Conservation (phyloP, 148 eudicot genomes). For the Fagopyrum esculentum region DNA sequence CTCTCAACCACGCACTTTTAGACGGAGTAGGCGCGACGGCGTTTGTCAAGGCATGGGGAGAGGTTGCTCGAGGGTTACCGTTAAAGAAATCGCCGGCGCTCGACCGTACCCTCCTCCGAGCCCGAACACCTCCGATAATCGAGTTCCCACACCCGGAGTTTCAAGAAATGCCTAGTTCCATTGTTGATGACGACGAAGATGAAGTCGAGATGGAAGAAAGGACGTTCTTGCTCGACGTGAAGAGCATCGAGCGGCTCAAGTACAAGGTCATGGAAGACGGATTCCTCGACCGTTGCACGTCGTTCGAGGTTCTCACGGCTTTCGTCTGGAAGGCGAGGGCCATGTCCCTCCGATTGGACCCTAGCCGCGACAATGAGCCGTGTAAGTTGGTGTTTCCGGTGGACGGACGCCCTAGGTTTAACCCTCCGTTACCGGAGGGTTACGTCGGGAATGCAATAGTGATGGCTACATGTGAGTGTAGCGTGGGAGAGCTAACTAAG, state of each 20-base stretch:
- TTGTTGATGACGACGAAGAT: slow-evolving; percentile 8
- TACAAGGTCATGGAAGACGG: slow-evolving; percentile 33
- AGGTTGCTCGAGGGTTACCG: slow-evolving; percentile 42
- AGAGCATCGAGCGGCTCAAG: slow-evolving; percentile 32
- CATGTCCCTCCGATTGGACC: slow-evolving; percentile 18
- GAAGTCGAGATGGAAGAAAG: slow-evolving; percentile 6
- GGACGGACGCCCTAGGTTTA: slow-evolving; percentile 39
- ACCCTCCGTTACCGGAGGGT: slow-evolving; percentile 40
- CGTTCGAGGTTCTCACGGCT: slow-evolving; percentile 46
- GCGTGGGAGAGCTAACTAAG: slow-evolving; percentile 29
- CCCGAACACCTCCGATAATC: slow-evolving; percentile 39
- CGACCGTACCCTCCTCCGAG: slow-evolving; percentile 33
- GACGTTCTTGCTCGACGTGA: slow-evolving; percentile 31
- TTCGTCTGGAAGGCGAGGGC: slow-evolving; percentile 49
- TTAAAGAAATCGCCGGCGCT: slow-evolving; percentile 30
- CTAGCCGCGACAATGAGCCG: slow-evolving; percentile 12
- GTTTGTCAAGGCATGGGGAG: slow-evolving; percentile 53
- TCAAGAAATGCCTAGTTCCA: slow-evolving; percentile 17
- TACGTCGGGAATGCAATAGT: slow-evolving; percentile 49
- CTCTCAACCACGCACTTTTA: slow-evolving; percentile 41
- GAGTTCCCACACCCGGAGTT: slow-evolving; percentile 40
- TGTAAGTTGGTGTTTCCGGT: slow-evolving; percentile 42
- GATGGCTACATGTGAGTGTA: slow-evolving; percentile 30
- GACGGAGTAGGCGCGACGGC: slow-evolving; percentile 49
- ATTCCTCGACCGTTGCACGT: slow-evolving; percentile 28